Evolutionary conservation across 2,329 filamentous ascomycete genomes (phyloP), one percentile per base, ranked within the genome.

Genomic region (Polychaeton citri): DNA sequence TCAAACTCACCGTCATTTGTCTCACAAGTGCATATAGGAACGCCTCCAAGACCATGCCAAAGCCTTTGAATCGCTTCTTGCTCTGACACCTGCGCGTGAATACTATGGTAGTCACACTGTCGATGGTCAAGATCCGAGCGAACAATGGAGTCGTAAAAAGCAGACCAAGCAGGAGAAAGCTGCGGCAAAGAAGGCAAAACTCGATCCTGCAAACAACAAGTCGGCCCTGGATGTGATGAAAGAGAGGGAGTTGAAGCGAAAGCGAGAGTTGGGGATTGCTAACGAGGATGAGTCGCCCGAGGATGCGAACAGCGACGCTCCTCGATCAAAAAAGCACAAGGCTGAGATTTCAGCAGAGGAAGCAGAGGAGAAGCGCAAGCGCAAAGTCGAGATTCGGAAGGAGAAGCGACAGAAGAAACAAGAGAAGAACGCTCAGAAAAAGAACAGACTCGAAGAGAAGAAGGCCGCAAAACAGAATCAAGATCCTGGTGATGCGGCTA

Each of bases 81-180:
- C 84, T 39, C 68, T 94, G 44, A 93, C 92, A 40, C 85, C 87
- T 28, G 84, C 85, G 42, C 87, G 90, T 61, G 76, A 85, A 50
- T 94, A 94, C 62, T 94, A 92, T 51, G 55, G 53, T 38, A 52
- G 49, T 33, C 52, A 55, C 33, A 52, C 55, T 12, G 52, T 48
- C 26, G 53, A 56, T 24, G 83, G 79, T 38, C 77, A 87, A 57
- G 85, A 93, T 55, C 81, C 72, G 43, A 85, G 72, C 60, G 81
- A 90, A 51, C 85, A 95, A 78, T 93, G 86, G 85, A 77, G 79
- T 58, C 80, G 80, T 55, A 93, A 90, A 64, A 96, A 96, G 67
- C 87, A 96, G 64, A 88, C 85, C 34, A 94, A 93, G 58, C 81
- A 85, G 59, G 74, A 94, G 60, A 83, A 83, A 40, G 75, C 76